Evolutionary conservation across 2,329 filamentous ascomycete species (phyloP), one percentile per base, ranked within the genome.

Genomic region (Fusarium globosum): DNA sequence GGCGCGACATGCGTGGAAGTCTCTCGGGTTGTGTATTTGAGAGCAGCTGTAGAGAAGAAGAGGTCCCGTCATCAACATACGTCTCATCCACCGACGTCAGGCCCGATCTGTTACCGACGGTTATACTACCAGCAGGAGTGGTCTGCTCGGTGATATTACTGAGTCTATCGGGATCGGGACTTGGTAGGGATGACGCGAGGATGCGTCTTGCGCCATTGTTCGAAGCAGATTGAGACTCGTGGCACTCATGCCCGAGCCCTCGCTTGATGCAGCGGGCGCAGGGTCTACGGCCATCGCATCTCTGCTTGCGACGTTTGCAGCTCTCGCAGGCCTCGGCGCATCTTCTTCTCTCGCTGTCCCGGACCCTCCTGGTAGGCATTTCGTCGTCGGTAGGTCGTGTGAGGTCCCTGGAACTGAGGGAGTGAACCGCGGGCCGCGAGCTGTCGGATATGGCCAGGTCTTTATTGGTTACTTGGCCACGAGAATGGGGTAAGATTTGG

Each of bases 1-100:
- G 75, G 2, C 81, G 74, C 14, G 81, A 81, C 76, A 77, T 77
- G 1, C 73, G 76, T 21, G 76, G 76, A 42, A 78, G 65, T n/a
- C 63, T 58, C 10, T 76, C 76, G 20, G 75, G 76, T 51, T 73
- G 75, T 30, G 76, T 74, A 26, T 75, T 65, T 2, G 76, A 71
- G 21, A 77, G 73, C n/a, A 78, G 45, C 49, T 77, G 74, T 1
- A 76, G 61, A 2, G 70, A 76, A 4, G 73, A 65, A 18, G 76
- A 73, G 18, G 67, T 51, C 21, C 49, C 64, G 42, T 70, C 65
- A 15, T 61, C 65, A 43, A 52, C 30, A 58, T 56, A 72, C 6
- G 52, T 48, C 28, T 73, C 63, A 6, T 65, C 71, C 15, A 38
- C 41, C 8, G 71, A 74, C 0, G 67, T 43, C 55, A 73, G 30